Evolutionary conservation across 805 yeast genomes (phyloP), one percentile per base, ranked within the genome.

Genomic region (Candida wancherniae): DNA sequence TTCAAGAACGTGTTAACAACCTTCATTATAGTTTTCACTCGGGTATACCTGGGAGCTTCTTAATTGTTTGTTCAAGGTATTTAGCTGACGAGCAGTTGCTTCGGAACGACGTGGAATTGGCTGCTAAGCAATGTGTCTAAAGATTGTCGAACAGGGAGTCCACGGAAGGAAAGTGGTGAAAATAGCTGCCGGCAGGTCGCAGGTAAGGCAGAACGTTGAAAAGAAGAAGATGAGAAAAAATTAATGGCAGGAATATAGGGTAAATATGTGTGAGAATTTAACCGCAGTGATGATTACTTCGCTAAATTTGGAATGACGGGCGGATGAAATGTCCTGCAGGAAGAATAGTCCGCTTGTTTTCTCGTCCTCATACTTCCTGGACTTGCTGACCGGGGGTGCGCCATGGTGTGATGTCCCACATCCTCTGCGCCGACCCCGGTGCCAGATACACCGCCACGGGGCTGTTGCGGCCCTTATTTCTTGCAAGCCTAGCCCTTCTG

Each of bases 151-250:
- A n/a, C n/a, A n/a, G n/a, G n/a, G n/a, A n/a, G n/a, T n/a, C n/a
- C n/a, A n/a, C n/a, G n/a, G n/a, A n/a, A n/a, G n/a, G n/a, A n/a
- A n/a, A n/a, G n/a, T n/a, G n/a, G n/a, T n/a, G n/a, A n/a, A n/a
- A n/a, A n/a, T n/a, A n/a, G n/a, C n/a, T n/a, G n/a, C n/a, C n/a
- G n/a, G n/a, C n/a, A n/a, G n/a, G n/a, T n/a, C n/a, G n/a, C n/a
- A n/a, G n/a, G n/a, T n/a, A n/a, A n/a, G n/a, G n/a, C n/a, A 46
- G 74, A n/a, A 67, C 43, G 13, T 69, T 67, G 13, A 63, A 62
- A 37, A 62, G 53, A 32, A 63, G 51, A 44, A 61, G 35, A 26
- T 58, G 47, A 48, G 59, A 63, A 26, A 61, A 31, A 26, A 53
- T 13, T 9, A 61, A 53, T 35, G 44, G 48, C 34, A 50, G 38